phyloP scores from a whole-genome alignment of 345 rosid species.

The Ceriops zippeliana region DNA sequence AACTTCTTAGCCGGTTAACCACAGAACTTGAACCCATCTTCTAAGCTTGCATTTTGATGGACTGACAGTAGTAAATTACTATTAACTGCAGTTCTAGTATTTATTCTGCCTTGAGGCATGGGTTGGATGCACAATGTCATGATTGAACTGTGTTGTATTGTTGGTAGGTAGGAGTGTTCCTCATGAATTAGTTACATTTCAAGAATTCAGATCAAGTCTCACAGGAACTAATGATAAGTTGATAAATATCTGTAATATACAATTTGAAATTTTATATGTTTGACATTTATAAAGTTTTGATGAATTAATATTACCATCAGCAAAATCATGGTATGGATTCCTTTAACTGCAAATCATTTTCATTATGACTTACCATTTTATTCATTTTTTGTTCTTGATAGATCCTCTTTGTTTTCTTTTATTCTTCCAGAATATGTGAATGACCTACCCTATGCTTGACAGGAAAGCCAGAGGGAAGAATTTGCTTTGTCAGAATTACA shows the following conservation, averaged over 20 bases:
- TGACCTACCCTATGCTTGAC: slow-evolving; percentile 14
- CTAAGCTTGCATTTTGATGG: neutral
- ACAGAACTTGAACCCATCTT: neutral
- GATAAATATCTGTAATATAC: too few species aligned
- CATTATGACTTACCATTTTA: neutral
- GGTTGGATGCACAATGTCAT: neutral
- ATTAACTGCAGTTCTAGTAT: neutral
- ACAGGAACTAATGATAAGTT: too few species aligned
- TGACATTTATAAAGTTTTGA: neutral
- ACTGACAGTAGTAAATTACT: neutral
- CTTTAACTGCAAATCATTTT: neutral
- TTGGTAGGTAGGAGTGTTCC: too few species aligned
- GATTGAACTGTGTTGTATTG: too few species aligned
- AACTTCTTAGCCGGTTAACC: slow-evolving; percentile 5
- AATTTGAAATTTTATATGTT: neutral
- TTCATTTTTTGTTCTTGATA: neutral
- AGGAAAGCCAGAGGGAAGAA: slow-evolving; percentile 58
- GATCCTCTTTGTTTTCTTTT: neutral
- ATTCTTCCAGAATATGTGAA: neutral
- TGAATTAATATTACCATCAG: neutral
- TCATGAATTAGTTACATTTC: too few species aligned
- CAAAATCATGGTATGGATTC: neutral
- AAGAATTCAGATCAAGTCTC: too few species aligned
- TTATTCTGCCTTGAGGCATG: neutral
- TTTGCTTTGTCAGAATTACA: slow-evolving; percentile 53